Evolutionary conservation across 2,329 filamentous ascomycete species (phyloP).

Genomic region (Ophiostoma novo-ulmi): DNA sequence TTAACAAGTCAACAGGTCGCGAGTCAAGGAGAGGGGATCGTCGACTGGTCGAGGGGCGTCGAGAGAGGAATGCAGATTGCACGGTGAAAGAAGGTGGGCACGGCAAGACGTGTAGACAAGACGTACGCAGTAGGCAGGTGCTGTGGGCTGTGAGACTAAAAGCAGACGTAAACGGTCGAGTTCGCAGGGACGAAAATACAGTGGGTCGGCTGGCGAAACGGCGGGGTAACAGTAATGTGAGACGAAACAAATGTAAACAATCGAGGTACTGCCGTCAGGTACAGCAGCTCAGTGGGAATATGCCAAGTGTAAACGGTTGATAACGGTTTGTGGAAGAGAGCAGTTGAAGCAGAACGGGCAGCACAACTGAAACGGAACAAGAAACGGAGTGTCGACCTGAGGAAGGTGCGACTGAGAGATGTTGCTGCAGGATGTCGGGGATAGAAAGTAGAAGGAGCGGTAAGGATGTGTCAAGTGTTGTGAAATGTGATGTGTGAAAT

Average conservation of each 20-base stretch:
- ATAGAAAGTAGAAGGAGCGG: constrained; percentile 3
- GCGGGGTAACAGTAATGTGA: constrained; percentile 7
- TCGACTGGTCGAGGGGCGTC: constrained; percentile 3
- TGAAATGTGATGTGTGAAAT: not conserved
- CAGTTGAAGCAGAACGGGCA: not conserved
- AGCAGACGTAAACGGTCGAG: not conserved
- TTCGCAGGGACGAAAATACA: constrained; percentile 6
- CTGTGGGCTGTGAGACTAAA: not conserved
- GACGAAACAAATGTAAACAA: constrained; percentile 11
- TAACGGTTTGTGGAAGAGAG: no score
- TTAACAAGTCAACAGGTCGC: no score
- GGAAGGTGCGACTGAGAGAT: not conserved
- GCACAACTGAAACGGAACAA: not conserved
- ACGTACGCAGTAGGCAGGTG: not conserved
- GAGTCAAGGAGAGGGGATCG: not conserved
- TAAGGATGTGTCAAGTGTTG: not conserved
- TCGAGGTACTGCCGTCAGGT: not conserved
- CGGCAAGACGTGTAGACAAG: not conserved
- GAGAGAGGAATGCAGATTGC: not conserved
- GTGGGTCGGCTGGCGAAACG: constrained; percentile 16
- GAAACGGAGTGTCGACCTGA: not conserved
- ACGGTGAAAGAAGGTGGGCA: not conserved
- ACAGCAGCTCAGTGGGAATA: not conserved
- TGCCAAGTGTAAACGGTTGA: not conserved
- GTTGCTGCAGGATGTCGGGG: not conserved